Conservation (phyloP, 2,329 filamentous ascomycete species). For the Immersiporthe knoxdaviesiana region DNA sequence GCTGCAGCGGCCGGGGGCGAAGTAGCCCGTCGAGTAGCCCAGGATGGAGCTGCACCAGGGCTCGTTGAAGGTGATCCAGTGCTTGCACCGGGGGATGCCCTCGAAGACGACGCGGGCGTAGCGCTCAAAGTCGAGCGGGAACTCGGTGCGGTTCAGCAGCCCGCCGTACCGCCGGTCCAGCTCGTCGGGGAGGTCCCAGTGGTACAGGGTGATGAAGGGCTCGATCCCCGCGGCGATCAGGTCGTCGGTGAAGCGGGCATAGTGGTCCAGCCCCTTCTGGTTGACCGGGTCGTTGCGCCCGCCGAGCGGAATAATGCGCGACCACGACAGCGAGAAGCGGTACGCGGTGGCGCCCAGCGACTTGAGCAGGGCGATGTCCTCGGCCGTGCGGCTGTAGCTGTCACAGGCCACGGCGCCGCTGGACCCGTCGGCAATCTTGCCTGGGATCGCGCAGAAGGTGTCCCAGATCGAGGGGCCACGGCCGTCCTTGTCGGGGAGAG, state of each 20-base stretch:
- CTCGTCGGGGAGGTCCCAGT: constrained; percentile 84
- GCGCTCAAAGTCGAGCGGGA: constrained; percentile 77
- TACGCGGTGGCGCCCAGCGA: constrained; percentile 73
- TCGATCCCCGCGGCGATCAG: constrained; percentile 75
- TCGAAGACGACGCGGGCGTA: constrained; percentile 79
- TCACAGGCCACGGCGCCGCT: constrained; percentile 81
- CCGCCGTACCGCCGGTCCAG: constrained; percentile 82
- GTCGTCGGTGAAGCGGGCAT: constrained; percentile 78
- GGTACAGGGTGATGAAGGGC: constrained; percentile 81
- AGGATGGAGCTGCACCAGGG: constrained; percentile 84
- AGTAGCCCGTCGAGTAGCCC: constrained; percentile 76
- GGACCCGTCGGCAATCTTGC: constrained; percentile 79
- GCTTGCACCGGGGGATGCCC: constrained; percentile 74
- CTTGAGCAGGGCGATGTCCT: constrained; percentile 80
- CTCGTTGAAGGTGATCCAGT: constrained; percentile 92
- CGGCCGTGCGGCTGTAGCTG: constrained; percentile 77
- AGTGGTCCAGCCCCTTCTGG: constrained; percentile 75
- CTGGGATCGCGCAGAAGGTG: constrained; percentile 78
- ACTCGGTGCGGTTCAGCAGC: constrained; percentile 79
- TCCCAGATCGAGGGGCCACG: constrained; percentile 88
- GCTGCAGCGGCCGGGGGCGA: constrained; percentile 81
- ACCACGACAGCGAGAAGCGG: constrained; percentile 85
- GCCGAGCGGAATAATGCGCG: constrained; percentile 82
- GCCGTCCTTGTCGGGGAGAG: constrained; percentile 71
- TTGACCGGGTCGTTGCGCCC: constrained; percentile 83